Evolutionary conservation across 2,329 filamentous ascomycete genomes (phyloP).

Genomic region (Paecilomyces sp.): DNA sequence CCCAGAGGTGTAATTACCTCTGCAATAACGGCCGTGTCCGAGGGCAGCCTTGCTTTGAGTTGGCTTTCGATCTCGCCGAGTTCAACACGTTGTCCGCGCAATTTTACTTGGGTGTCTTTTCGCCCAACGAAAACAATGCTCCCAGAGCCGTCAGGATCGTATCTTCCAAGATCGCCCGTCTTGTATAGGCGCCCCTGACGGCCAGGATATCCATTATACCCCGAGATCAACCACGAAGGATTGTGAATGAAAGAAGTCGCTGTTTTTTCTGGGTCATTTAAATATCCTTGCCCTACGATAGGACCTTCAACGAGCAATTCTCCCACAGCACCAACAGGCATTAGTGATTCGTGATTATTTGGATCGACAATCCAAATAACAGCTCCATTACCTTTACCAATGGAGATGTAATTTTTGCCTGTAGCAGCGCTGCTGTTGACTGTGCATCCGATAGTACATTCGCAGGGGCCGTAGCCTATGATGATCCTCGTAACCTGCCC

Average conservation of each 20-base stretch:
- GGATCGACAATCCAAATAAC: slow-evolving; percentile 14
- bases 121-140: slow-evolving; percentile 31
- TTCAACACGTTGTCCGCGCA: slow-evolving; percentile 38
- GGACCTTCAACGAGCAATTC: slow-evolving; percentile 39
- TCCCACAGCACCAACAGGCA: slow-evolving; percentile 39
- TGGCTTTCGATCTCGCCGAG: slow-evolving; percentile 35
- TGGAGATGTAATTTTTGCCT: slow-evolving; percentile 29
- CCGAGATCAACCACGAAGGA: slow-evolving; percentile 28
- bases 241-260: slow-evolving; percentile 27
- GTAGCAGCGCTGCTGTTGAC: slow-evolving; percentile 28
- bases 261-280: slow-evolving; percentile 33
- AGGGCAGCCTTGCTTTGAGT: slow-evolving; percentile 19
- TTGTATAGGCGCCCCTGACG: slow-evolving; percentile 29
- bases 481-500: slow-evolving; percentile 29
- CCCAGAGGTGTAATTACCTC: slow-evolving; percentile 40
- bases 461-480: slow-evolving; percentile 38
- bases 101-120: slow-evolving; percentile 35
- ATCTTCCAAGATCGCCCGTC: slow-evolving; percentile 19
- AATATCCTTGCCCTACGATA: slow-evolving; percentile 41
- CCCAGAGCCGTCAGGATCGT: slow-evolving; percentile 30
- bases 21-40: slow-evolving; percentile 34
- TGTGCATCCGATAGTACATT: slow-evolving; percentile 36
- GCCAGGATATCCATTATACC: slow-evolving; percentile 11
- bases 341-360: slow-evolving; percentile 21
- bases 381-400: slow-evolving; percentile 15